Evolutionary conservation across 2,329 filamentous ascomycete genomes (phyloP).

Genomic region (Curvularia hawaiiensis): DNA sequence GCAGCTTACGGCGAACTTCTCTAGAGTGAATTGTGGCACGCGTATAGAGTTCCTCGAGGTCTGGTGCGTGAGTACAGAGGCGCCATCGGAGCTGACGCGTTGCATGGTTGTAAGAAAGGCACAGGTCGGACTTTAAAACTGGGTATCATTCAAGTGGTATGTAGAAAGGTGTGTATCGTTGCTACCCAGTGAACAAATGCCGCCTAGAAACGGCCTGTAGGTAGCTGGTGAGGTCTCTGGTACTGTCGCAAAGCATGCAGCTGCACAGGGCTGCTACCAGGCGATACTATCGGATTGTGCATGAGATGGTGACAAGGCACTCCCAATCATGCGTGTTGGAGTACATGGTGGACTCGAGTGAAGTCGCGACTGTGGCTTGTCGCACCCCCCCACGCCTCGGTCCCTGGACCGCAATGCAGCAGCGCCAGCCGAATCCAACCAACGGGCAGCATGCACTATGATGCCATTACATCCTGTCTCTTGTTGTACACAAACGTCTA

Average conservation of each 20-base stretch:
- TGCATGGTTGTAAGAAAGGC: conserved; percentile 34
- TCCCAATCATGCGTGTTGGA: background rate
- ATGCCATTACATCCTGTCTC: conserved; percentile 5
- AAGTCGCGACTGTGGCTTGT: conserved; percentile 33
- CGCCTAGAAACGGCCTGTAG: conserved; percentile 12
- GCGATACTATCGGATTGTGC: background rate
- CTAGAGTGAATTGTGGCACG: conserved; percentile 77
- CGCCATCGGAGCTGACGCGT: conserved; percentile 47
- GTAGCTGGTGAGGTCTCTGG: conserved; percentile 19
- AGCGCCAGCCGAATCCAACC: conserved; percentile 17
- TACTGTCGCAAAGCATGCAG: conserved; percentile 20
- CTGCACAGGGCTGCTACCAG: background rate
- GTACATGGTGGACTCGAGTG: background rate
- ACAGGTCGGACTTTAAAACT: background rate
- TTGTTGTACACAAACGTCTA: background rate
- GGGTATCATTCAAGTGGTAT: conserved; percentile 9
- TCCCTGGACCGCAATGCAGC: conserved; percentile 20
- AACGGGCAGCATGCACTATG: conserved; percentile 23
- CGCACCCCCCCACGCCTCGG: conserved; percentile 30
- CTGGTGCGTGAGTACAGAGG: conserved; percentile 49
- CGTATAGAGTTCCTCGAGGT: conserved; percentile 48
- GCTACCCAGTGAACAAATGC: conserved; percentile 21
- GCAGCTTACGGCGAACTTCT: conserved; percentile 63
- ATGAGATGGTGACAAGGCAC: background rate
- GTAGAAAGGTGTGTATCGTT: conserved; percentile 13